Evolutionary conservation across 768 basidiomycete genomes (phyloP).

Genomic region (Tylopilus plumbeoviolaceoides): DNA sequence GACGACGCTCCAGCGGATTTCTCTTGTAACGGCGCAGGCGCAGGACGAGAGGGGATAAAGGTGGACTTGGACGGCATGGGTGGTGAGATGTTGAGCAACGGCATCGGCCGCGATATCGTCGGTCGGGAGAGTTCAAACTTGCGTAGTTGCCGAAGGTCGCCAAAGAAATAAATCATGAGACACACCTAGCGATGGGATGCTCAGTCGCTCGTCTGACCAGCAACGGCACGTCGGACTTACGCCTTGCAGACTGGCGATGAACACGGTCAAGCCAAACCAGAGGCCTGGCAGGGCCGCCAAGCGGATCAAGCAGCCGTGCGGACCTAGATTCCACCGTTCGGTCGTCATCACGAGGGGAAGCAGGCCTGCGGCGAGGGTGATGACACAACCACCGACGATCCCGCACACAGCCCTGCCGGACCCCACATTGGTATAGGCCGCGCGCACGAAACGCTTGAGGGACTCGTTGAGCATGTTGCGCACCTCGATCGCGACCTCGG

Average conservation of each 20-base stretch:
- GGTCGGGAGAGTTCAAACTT: conserved; percentile 76
- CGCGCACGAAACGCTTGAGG: conserved; percentile 61
- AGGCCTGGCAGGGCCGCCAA: conserved; percentile 60
- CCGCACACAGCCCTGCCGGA: conserved; percentile 68
- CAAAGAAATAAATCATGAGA: conserved; percentile 74
- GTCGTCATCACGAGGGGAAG: conserved; percentile 49
- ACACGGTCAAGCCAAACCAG: conserved; percentile 63
- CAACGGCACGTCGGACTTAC: conserved; percentile 32
- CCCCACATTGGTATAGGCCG: conserved; percentile 67
- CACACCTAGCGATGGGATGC: conserved; percentile 39
- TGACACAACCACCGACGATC: conserved; percentile 55
- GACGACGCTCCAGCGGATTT: neutral
- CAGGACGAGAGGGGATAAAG: conserved; percentile 6
- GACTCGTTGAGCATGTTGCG: conserved; percentile 58
- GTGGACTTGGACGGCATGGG: conserved; percentile 7
- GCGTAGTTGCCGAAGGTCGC: conserved; percentile 73
- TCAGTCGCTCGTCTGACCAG: neutral
- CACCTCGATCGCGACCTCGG: conserved; percentile 54
- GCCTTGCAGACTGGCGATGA: conserved; percentile 63
- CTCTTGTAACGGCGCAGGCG: conserved; percentile 1
- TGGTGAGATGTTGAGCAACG: conserved; percentile 10
- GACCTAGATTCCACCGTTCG: conserved; percentile 32
- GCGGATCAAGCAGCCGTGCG: conserved; percentile 49
- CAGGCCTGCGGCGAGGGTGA: conserved; percentile 45
- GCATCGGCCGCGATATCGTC: conserved; percentile 47